A percentile compares a stretch with the other conserved stretches of the same genome.
Conservation (phyloP, 495 filamentous ascomycete species). For the Penicillium robsamsonii region DNA sequence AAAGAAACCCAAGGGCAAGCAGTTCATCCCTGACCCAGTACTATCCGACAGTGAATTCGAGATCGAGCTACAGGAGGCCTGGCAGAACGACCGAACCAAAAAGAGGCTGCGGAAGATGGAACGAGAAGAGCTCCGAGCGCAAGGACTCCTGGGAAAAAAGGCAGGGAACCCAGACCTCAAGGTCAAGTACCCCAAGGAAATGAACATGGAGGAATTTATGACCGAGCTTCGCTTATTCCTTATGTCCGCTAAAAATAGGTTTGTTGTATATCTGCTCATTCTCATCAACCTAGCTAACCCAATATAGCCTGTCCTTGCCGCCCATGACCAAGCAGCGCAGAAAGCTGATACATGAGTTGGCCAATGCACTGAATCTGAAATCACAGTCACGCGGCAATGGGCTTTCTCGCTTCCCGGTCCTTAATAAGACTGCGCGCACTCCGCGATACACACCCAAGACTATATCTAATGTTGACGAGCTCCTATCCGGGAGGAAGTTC, state of each 20-base stretch:
- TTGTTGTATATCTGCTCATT: slow-evolving; percentile 21
- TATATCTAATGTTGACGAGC: slow-evolving; percentile 35
- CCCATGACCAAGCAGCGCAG: slow-evolving; percentile 79
- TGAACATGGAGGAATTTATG: slow-evolving; percentile 68
- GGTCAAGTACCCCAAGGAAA: slow-evolving; percentile 69
- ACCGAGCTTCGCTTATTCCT: slow-evolving; percentile 72
- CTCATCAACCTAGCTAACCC: slow-evolving; percentile 13
- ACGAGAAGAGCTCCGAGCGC: slow-evolving; percentile 71
- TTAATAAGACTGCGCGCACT: slow-evolving; percentile 71
- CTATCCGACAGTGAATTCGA: slow-evolving; percentile 76
- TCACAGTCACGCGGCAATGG: slow-evolving; percentile 81
- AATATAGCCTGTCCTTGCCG: slow-evolving; percentile 67
- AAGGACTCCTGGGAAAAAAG: slow-evolving; percentile 74
- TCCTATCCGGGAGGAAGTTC: slow-evolving; percentile 34
- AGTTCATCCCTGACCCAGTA: slow-evolving; percentile 46
- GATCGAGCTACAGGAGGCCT: slow-evolving; percentile 55
- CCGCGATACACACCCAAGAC: slow-evolving; percentile 48
- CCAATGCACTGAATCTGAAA: slow-evolving; percentile 67
- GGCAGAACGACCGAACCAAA: slow-evolving; percentile 74
- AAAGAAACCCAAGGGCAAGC: slow-evolving; percentile 56
- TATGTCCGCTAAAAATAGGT: slow-evolving; percentile 61
- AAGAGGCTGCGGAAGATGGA: slow-evolving; percentile 79
- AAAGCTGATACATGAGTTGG: slow-evolving; percentile 73
- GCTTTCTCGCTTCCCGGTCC: slow-evolving; percentile 67
- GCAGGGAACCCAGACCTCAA: slow-evolving; percentile 62